These are phyloP conservation scores for Sapria himalayana DNA, from an alignment of 345 rosid genomes.

Conservation along the genomic window DNA sequence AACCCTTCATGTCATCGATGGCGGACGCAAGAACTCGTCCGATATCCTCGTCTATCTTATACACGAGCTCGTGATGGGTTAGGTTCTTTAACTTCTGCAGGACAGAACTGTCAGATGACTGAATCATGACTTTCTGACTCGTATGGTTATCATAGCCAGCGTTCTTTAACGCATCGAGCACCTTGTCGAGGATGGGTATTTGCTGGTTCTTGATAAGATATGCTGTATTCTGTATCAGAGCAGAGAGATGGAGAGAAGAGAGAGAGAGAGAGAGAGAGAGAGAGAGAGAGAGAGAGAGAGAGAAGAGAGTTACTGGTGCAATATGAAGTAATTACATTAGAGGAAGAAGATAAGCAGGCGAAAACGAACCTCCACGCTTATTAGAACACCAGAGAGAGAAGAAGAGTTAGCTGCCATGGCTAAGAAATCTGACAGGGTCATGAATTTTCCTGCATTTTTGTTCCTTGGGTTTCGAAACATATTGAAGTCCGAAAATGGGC, in stretches of 20 bases:
- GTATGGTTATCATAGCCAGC: constrained; percentile 38
- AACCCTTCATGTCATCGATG: constrained; percentile 33
- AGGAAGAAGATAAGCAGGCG: neutral
- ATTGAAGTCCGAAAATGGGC: constrained; percentile 14
- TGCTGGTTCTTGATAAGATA: constrained; percentile 42
- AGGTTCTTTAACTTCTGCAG: constrained; percentile 33
- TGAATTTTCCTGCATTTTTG: constrained; percentile 25
- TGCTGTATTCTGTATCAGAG: constrained; percentile 62
- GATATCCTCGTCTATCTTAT: constrained; percentile 40
- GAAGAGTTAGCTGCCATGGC: constrained; percentile 33
- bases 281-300: neutral
- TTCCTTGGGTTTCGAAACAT: constrained; percentile 38
- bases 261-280: neutral
- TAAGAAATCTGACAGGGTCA: constrained; percentile 40
- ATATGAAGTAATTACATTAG: neutral
- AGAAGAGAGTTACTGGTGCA: neutral
- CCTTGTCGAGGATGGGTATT: constrained; percentile 29
- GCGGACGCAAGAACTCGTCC: constrained; percentile 28
- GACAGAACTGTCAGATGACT: constrained; percentile 62
- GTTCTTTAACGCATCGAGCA: constrained; percentile 29
- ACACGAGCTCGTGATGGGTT: constrained; percentile 33
- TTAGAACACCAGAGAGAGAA: constrained; percentile 58
- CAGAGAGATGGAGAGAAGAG: constrained; percentile 21
- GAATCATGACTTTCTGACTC: constrained; percentile 47
- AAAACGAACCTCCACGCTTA: constrained; percentile 61